Conservation (phyloP, 2,329 filamentous ascomycete species). For the Emmonsiellopsis sp. region DNA sequence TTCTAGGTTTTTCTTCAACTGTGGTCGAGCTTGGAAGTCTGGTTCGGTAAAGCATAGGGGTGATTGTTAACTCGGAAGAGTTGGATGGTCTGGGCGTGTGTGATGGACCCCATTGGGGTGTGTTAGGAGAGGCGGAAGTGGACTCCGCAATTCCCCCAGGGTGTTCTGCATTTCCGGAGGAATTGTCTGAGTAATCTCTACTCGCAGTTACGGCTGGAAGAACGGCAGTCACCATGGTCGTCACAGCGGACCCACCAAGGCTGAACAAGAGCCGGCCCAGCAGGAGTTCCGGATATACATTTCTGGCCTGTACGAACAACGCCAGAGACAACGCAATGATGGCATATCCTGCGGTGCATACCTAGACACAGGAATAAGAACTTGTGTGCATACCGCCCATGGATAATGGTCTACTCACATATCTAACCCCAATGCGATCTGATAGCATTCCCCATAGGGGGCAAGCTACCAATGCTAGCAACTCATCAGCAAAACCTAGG, state of each 20-base stretch:
- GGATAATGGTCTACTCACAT: conserved; percentile 25
- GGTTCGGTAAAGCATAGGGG: conserved; percentile 39
- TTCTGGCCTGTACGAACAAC: conserved; percentile 73
- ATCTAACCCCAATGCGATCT: conserved; percentile 40
- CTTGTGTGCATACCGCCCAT: conserved; percentile 3
- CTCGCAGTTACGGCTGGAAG: conserved; percentile 58
- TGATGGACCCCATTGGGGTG: background rate
- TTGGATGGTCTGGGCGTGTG: conserved; percentile 41
- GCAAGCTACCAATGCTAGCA: conserved; percentile 40
- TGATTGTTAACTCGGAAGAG: conserved; percentile 52
- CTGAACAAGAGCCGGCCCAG: conserved; percentile 81
- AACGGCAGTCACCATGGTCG: conserved; percentile 96
- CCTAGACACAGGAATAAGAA: conserved; percentile 21
- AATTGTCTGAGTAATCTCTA: conserved; percentile 13
- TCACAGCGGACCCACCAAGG: conserved; percentile 81
- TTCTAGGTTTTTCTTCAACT: conserved; percentile 9
- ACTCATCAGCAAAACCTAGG: conserved; percentile 42
- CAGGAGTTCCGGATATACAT: conserved; percentile 82
- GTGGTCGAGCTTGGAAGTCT: conserved; percentile 7
- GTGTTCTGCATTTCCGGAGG: conserved; percentile 13
- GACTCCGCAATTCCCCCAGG: background rate
- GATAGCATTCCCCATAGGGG: conserved; percentile 43
- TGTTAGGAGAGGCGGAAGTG: background rate
- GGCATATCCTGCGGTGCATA: conserved; percentile 64
- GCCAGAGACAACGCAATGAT: conserved; percentile 71